Conservation (phyloP, 495 filamentous ascomycete genomes). For the Aspergillus asperescens region DNA sequence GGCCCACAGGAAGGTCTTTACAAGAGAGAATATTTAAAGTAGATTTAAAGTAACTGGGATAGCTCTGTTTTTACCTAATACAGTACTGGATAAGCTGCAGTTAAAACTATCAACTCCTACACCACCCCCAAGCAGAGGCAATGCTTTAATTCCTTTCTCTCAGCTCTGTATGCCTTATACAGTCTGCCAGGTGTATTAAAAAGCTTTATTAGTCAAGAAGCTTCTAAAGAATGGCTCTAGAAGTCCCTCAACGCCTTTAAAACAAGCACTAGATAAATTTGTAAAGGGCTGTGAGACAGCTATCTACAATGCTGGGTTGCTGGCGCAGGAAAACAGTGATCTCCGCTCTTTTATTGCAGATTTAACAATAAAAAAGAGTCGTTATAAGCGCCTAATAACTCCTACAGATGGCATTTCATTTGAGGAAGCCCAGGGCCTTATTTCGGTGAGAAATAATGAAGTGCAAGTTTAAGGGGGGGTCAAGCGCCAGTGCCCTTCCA, state of each 20-base stretch:
- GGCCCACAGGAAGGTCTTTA: not conserved
- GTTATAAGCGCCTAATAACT: not conserved
- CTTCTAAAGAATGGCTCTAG: not conserved
- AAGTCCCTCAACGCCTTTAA: too few species aligned
- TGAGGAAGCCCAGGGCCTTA: not conserved
- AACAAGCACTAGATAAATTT: too few species aligned
- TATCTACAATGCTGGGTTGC: too few species aligned
- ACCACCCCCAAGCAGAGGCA: not conserved
- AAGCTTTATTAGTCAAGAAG: not conserved
- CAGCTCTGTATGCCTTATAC: not conserved
- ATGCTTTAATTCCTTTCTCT: too few species aligned
- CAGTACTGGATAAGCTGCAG: not conserved
- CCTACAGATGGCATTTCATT: not conserved
- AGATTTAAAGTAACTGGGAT: not conserved
- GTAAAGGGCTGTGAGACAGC: too few species aligned
- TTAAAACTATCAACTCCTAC: not conserved
- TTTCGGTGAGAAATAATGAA: not conserved
- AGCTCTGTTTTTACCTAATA: not conserved
- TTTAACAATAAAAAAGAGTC: not conserved
- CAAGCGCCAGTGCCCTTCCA: not conserved
- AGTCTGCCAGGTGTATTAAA: not conserved
- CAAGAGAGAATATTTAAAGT: not conserved
- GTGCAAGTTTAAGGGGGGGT: not conserved
- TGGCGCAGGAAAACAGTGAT: not conserved
- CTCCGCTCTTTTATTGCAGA: not conserved